Evolutionary conservation across 805 yeast species (phyloP).

Genomic region (Cyberlindnera euphorbiiphila): DNA sequence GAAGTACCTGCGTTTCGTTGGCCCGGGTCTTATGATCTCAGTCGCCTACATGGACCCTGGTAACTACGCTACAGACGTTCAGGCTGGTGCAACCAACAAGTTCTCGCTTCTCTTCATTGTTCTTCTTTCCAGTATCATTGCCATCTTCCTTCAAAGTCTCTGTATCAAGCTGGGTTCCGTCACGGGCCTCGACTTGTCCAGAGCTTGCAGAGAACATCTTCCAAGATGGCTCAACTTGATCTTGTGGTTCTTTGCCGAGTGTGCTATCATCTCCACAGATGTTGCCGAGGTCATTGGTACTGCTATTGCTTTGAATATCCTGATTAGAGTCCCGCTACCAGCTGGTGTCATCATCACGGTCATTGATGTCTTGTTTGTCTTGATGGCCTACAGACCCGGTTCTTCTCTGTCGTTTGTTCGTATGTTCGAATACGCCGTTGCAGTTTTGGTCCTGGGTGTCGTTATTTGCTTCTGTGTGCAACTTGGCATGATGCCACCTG

Average conservation of each 20-base stretch:
- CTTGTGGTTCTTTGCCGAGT: conserved; percentile 75
- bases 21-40: conserved; percentile 84
- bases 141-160: conserved; percentile 75
- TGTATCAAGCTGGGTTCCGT: conserved; percentile 86
- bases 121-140: conserved; percentile 75
- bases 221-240: conserved; percentile 62
- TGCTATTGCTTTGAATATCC: conserved; percentile 77
- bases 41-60: conserved; percentile 96
- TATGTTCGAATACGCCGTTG: conserved; percentile 71
- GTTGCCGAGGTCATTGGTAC: conserved; percentile 94
- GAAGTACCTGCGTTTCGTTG: conserved; percentile 67
- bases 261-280: conserved; percentile 89
- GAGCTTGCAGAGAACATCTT: conserved; percentile 70
- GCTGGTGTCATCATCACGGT: conserved; percentile 78
- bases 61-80: conserved; percentile 83
- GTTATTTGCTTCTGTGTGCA: conserved; percentile 78
- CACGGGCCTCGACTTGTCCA: conserved; percentile 85
- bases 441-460: conserved; percentile 66
- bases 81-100: conserved; percentile 79
- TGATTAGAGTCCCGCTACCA: conserved; percentile 69
- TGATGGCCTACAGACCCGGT: conserved; percentile 74
- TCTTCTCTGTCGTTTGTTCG: conserved; percentile 72
- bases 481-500: conserved; percentile 49
- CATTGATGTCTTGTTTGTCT: conserved; percentile 73
- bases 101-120: conserved; percentile 71